A percentile compares a stretch with the other conserved stretches of the same genome.
phyloP scores from a whole-genome alignment of 108 stramenopile genomes.

The Discostella stelligeroides region DNA sequence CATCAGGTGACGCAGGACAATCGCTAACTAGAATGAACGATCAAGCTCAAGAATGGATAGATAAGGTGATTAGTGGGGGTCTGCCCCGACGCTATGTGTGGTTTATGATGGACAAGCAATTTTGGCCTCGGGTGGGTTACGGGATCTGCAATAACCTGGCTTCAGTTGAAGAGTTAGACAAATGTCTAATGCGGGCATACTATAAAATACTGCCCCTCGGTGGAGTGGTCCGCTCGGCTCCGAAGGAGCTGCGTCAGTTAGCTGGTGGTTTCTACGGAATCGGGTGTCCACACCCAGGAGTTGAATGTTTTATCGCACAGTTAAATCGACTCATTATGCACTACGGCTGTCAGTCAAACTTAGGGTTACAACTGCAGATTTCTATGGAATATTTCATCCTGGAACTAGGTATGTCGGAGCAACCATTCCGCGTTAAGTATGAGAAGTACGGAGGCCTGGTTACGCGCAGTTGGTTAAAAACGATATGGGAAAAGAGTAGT shows the following conservation, averaged over 20 bases:
- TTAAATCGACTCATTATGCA: conserved; percentile 11
- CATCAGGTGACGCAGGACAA: too few relatives aligned
- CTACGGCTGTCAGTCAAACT: conserved; percentile 2
- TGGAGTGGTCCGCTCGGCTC: neutral
- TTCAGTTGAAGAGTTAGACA: neutral
- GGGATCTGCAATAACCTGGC: conserved; percentile 5
- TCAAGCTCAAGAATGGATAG: neutral
- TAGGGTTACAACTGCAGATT: neutral
- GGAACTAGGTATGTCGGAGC: conserved; percentile 20
- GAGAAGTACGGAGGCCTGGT: too few relatives aligned
- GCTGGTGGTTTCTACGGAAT: conserved; percentile 13
- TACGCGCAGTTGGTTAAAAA: neutral
- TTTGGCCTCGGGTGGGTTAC: neutral
- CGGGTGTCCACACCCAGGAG: too few relatives aligned
- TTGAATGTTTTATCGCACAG: conserved; percentile 13
- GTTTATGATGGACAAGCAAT: conserved; percentile 7
- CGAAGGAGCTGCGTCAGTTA: neutral
- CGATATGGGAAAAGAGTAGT: conserved; percentile 26
- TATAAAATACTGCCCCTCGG: too few relatives aligned
- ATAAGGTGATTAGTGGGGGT: neutral
- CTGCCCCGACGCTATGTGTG: neutral
- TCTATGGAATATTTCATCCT: neutral
- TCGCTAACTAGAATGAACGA: neutral
- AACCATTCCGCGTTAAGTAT: too few relatives aligned
- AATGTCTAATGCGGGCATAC: neutral